phyloP scores from a whole-genome alignment of 345 rosid species.

The Eucalyptus sp. region DNA sequence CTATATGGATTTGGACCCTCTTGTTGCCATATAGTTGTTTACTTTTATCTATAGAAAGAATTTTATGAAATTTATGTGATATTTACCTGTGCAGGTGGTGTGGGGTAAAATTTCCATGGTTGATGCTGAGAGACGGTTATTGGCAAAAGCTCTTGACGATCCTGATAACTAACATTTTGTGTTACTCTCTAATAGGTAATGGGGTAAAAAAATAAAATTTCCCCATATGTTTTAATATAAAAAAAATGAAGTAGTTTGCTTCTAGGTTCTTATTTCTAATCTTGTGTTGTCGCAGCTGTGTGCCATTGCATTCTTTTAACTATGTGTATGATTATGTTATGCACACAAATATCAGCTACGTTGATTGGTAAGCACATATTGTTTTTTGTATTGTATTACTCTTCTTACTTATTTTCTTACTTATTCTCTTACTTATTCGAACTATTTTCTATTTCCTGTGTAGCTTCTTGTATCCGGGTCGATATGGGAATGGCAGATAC shows the following conservation, averaged over 20 bases:
- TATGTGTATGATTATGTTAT: slow-evolving; percentile 73
- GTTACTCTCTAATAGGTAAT: slow-evolving; percentile 84
- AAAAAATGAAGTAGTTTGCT: neutral
- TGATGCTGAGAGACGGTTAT: slow-evolving; percentile 81
- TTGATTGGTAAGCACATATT: slow-evolving; percentile 47
- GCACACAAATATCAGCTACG: slow-evolving; percentile 62
- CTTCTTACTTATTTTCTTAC: neutral
- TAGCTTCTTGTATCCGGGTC: slow-evolving; percentile 88
- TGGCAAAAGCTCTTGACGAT: slow-evolving; percentile 77
- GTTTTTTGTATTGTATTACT: neutral
- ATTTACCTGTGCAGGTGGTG: slow-evolving; percentile 32
- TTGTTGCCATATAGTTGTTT: no score
- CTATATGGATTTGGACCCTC: no score
- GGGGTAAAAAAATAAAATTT: neutral
- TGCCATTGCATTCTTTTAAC: slow-evolving; percentile 80
- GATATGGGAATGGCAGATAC: slow-evolving; percentile 90
- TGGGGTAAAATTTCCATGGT: slow-evolving; percentile 94
- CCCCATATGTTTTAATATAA: no score
- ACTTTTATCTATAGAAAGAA: neutral
- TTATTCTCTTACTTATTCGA: neutral
- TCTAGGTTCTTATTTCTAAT: neutral
- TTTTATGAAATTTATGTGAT: neutral
- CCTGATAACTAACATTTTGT: slow-evolving; percentile 89
- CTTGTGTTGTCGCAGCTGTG: slow-evolving; percentile 46
- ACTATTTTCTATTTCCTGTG: slow-evolving; percentile 2